Evolutionary conservation across 2,329 filamentous ascomycete species (phyloP), one percentile per base, ranked within the genome.

Genomic region (Ampelomyces quisqualis): DNA sequence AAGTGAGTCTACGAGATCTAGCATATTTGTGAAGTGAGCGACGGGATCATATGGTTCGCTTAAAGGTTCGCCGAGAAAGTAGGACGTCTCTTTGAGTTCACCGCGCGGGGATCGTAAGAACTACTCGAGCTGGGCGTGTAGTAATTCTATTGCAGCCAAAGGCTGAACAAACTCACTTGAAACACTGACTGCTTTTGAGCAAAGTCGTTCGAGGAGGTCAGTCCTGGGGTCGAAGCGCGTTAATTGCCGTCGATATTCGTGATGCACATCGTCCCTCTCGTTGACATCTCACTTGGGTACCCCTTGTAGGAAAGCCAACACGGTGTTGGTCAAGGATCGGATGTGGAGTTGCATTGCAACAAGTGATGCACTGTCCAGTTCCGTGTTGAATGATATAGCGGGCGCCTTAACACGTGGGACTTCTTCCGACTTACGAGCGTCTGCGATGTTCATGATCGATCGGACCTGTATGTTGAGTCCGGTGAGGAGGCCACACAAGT

Each of bases 391-490:
- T 19, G 48, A 29, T 7, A 28, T 14, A 15, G 11, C n/a, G 6
- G 38, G 9, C 26, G 34, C 14, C 43, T 43, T 42, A 14, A 45
- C 30, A 33, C 48, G 37, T 14, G 59, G 45, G 8, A 47, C 31
- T n/a, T 57, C 44, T 10, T 60, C 62, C 64, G 62, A 67, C 7
- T 14, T 41, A 2, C 28, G 28, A 2, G 53, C 31, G 13, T 46
- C 37, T 3, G 38, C 41, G 27, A 57, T 49, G 15, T 49, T 53
- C 47, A 67, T 56, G 11, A 64, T 59, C 6, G 49, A 53, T 21
- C 62, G 48, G 8, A 58, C 58, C 27, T 64, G 59, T 14, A 60
- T 51, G 30, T 66, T 62, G 32, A 67, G 51, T 2, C 51, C 57
- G 2, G 61, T 53, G 29, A 67, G 55, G 14, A 67, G 57, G 4